phyloP scores from a whole-genome alignment of 768 basidiomycete species.

The Mycena capillaripes region DNA sequence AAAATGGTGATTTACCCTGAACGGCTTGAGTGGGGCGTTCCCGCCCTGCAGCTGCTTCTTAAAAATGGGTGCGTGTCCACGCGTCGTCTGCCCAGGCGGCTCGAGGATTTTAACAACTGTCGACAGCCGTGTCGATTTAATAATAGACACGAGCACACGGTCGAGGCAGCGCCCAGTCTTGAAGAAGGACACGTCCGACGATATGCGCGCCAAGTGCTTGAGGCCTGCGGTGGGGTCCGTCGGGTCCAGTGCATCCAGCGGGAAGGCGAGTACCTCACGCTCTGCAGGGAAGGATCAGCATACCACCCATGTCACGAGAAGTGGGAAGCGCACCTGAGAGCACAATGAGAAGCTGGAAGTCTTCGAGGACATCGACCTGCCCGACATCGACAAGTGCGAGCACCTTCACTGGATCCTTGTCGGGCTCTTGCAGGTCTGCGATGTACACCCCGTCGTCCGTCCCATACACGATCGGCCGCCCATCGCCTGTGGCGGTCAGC shows the following conservation, averaged over 20 bases:
- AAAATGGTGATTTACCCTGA: constrained; percentile 71
- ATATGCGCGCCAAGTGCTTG: constrained; percentile 94
- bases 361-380: constrained; percentile 97
- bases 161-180: constrained; percentile 95
- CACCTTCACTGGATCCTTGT: constrained; percentile 90
- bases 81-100: constrained; percentile 90
- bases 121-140: constrained; percentile 94
- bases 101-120: constrained; percentile 98
- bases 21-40: constrained; percentile 92
- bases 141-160: constrained; percentile 93
- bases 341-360: constrained; percentile 96
- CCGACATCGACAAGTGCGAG: constrained; percentile 90
- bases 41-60: constrained; percentile 94
- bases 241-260: constrained; percentile 91
- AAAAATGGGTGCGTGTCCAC: constrained; percentile 89
- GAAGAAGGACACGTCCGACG: constrained; percentile 97
- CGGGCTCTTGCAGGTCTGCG: constrained; percentile 84
- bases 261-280: constrained; percentile 96
- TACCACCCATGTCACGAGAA: not conserved
- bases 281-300: constrained; percentile 60
- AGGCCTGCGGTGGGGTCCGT: constrained; percentile 92
- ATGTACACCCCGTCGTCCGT: constrained; percentile 98
- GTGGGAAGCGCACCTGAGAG: constrained; percentile 80
- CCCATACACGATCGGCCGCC: constrained; percentile 92
- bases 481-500: constrained; percentile 68